Conservation (phyloP, 371 early-diverging fungal species). For the Capniomyces stellatus region DNA sequence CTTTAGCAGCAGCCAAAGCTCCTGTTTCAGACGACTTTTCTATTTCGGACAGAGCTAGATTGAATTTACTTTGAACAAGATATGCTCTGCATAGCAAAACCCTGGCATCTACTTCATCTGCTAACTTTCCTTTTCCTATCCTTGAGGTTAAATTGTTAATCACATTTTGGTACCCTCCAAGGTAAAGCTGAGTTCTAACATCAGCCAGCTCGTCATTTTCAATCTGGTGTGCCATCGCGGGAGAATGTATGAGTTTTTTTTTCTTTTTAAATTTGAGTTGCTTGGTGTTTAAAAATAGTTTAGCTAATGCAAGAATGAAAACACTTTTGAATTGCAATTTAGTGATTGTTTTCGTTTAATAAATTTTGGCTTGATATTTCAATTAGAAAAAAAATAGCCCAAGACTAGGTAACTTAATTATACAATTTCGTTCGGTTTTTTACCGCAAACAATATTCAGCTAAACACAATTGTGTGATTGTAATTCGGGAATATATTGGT, state of each 20-base stretch:
- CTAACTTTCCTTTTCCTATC: background rate
- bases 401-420: too few species aligned
- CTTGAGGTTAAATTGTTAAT: slow-evolving; percentile 23
- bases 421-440: too few species aligned
- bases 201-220: slow-evolving; percentile 26
- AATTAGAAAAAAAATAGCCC: too few species aligned
- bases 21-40: slow-evolving; percentile 5
- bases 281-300: too few species aligned
- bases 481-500: too few species aligned
- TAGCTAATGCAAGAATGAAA: too few species aligned
- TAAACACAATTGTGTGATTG: too few species aligned
- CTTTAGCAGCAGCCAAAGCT: slow-evolving; percentile 25
- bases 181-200: slow-evolving; percentile 32
- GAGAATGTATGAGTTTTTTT: background rate
- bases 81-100: slow-evolving; percentile 32
- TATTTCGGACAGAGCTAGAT: slow-evolving; percentile 23
- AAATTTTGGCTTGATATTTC: too few species aligned
- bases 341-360: too few species aligned
- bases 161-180: slow-evolving; percentile 33
- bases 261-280: slow-evolving; percentile 53
- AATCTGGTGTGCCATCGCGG: background rate
- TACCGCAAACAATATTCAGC: too few species aligned
- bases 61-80: slow-evolving; percentile 28
- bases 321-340: too few species aligned
- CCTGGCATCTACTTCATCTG: slow-evolving; percentile 6